A percentile compares a stretch with the other conserved stretches of the same genome.
Evolutionary conservation across 2,329 filamentous ascomycete species (phyloP).

Genomic region (Raffaelea albimanens): DNA sequence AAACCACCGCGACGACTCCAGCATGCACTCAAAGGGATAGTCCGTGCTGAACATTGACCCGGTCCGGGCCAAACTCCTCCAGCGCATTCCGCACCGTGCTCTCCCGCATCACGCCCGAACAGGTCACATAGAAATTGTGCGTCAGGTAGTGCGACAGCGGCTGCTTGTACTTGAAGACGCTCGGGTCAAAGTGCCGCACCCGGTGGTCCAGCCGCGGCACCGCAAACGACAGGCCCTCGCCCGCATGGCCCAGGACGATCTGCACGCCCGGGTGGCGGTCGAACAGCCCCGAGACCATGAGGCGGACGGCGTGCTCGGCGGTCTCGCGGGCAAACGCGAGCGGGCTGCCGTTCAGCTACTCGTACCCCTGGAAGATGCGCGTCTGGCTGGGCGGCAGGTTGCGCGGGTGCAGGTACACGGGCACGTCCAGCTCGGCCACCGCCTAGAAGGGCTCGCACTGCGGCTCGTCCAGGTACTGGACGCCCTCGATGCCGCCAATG

Average conservation of each 20-base stretch:
- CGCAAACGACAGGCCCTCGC: conserved; percentile 14
- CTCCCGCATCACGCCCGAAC: not conserved
- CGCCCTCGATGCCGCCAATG: not conserved
- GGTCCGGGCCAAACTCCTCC: not conserved
- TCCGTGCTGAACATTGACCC: not conserved
- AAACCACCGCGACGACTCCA: not conserved
- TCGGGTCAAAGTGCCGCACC: not conserved
- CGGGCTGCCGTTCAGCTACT: not conserved
- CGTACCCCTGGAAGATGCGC: not conserved
- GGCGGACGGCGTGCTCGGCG: conserved; percentile 10
- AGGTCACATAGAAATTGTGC: not conserved
- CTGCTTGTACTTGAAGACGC: not conserved
- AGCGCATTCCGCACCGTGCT: not conserved
- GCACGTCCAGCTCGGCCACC: conserved; percentile 6
- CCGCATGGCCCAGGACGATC: conserved; percentile 15
- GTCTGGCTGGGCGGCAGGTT: conserved; percentile 1
- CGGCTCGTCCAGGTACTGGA: conserved; percentile 5
- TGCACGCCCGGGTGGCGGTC: conserved; percentile 13
- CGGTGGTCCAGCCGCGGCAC: conserved; percentile 6
- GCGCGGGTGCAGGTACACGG: conserved; percentile 6
- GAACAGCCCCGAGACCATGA: conserved; percentile 14
- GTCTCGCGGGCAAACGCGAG: conserved; percentile 7
- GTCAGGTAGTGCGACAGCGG: not conserved
- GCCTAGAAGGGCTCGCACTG: conserved; percentile 1
- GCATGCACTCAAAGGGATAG: not conserved